Evolutionary conservation across 164 flowering plant species (phyloP).

Genomic region (Liriodendron chinense): DNA sequence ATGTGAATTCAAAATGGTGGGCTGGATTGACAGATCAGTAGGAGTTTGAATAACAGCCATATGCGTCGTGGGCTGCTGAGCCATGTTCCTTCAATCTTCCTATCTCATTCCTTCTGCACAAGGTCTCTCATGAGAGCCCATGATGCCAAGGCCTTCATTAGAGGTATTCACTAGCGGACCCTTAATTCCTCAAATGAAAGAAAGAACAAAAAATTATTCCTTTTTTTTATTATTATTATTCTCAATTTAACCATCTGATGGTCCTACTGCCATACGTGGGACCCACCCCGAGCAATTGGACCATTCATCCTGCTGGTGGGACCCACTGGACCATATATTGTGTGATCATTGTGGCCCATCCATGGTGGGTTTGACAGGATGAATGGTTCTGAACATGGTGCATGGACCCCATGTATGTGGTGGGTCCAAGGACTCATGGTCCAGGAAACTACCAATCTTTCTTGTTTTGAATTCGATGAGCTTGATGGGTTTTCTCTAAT

Average conservation of each 20-base stretch:
- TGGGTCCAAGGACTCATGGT: no score
- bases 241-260: neutral
- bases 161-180: conserved; percentile 43
- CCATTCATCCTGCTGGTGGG: no score
- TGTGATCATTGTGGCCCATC: neutral
- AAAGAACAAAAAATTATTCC: neutral
- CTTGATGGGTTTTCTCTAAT: conserved; percentile 5
- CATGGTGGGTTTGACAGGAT: neutral
- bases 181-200: neutral
- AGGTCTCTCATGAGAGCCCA: conserved; percentile 67
- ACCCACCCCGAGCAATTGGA: no score
- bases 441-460: neutral
- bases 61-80: conserved; percentile 55
- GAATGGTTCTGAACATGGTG: no score
- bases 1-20: neutral
- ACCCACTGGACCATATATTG: neutral
- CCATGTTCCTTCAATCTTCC: conserved; percentile 61
- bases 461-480: conserved; percentile 3
- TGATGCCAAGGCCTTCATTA: conserved; percentile 69
- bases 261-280: neutral
- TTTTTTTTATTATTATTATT: neutral
- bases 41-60: conserved; percentile 55
- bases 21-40: conserved; percentile 39
- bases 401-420: no score
- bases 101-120: conserved; percentile 56